Evolutionary conservation across 1,139 yeast species (phyloP).

Genomic region (Geotrichum reessii): DNA sequence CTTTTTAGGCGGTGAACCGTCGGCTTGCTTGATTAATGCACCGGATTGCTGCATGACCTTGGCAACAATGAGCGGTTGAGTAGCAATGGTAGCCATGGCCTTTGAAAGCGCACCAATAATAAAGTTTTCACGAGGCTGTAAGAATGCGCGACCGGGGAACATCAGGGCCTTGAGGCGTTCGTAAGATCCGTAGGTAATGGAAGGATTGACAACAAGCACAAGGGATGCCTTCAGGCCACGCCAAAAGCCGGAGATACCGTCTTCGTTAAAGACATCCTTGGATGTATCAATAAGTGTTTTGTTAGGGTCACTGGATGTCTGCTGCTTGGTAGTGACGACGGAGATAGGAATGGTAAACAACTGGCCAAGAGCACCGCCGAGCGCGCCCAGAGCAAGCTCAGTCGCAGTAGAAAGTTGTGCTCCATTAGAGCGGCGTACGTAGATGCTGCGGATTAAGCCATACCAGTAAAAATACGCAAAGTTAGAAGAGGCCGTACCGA

Average conservation of each 20-base stretch:
- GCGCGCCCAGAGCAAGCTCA: slow-evolving; percentile 73
- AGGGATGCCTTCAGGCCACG: slow-evolving; percentile 76
- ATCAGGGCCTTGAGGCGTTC: slow-evolving; percentile 59
- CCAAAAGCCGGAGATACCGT: slow-evolving; percentile 75
- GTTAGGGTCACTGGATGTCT: slow-evolving; percentile 38
- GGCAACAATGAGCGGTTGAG: slow-evolving; percentile 82
- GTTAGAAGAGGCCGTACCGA: slow-evolving; percentile 74
- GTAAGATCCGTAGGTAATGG: slow-evolving; percentile 80
- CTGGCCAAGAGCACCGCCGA: slow-evolving; percentile 83
- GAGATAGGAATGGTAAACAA: slow-evolving; percentile 77
- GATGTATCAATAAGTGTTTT: slow-evolving; percentile 43
- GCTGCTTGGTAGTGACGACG: slow-evolving; percentile 80
- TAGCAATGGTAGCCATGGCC: slow-evolving; percentile 69
- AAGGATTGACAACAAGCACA: slow-evolving; percentile 75
- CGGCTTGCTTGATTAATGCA: slow-evolving; percentile 73
- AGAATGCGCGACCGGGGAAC: slow-evolving; percentile 44
- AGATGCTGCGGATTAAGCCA: slow-evolving; percentile 60
- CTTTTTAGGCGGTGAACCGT: slow-evolving; percentile 27
- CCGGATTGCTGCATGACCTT: slow-evolving; percentile 72
- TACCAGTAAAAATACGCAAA: slow-evolving; percentile 87
- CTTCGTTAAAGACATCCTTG: slow-evolving; percentile 54
- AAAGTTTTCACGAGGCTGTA: slow-evolving; percentile 66
- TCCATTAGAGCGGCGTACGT: slow-evolving; percentile 44
- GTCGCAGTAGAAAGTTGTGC: slow-evolving; percentile 50
- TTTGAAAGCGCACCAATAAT: slow-evolving; percentile 73